Percentiles rank a stretch among this genome's conserved stretches.
Evolutionary conservation across 2,329 filamentous ascomycete species (phyloP).

Genomic region (Dactylonectria estremocensis): DNA sequence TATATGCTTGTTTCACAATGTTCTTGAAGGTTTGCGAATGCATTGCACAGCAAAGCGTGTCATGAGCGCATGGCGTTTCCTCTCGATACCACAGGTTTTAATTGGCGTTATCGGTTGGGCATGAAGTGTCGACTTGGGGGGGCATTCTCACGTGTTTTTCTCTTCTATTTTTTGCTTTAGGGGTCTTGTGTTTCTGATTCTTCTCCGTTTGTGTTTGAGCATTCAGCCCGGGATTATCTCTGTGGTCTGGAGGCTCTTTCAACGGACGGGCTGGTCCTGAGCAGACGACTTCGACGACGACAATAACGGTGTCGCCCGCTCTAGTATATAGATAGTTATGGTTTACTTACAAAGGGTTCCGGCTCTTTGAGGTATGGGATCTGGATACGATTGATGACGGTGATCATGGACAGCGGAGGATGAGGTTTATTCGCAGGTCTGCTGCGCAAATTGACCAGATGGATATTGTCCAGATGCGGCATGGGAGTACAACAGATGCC

Average conservation of each 20-base stretch:
- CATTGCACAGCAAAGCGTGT: constrained; percentile 61
- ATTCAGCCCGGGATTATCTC: constrained; percentile 8
- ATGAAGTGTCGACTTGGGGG: constrained; percentile 43
- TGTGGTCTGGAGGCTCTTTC: neutral
- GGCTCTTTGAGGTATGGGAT: constrained; percentile 37
- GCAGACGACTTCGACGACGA: constrained; percentile 28
- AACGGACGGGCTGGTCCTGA: constrained; percentile 17
- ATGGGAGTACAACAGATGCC: constrained; percentile 6
- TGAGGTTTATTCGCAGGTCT: constrained; percentile 38
- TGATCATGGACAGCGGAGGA: constrained; percentile 37
- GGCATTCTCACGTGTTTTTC: constrained; percentile 43
- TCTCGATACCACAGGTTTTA: constrained; percentile 62
- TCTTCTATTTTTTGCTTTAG: constrained; percentile 19
- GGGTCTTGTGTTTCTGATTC: constrained; percentile 41
- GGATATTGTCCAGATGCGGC: constrained; percentile 27
- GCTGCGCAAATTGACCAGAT: constrained; percentile 43
- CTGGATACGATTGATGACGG: constrained; percentile 50
- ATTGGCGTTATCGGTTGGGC: constrained; percentile 46
- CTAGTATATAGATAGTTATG: constrained; percentile 48
- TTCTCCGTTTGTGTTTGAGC: constrained; percentile 35
- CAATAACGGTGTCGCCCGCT: constrained; percentile 37
- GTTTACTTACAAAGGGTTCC: constrained; percentile 34
- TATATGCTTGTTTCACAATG: constrained; percentile 51
- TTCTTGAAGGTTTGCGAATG: constrained; percentile 53
- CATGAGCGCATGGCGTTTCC: constrained; percentile 59